Percentiles rank a stretch among this genome's conserved stretches.
These are phyloP conservation scores for Macaranga tanarius DNA, from an alignment of 441 rosid genomes.

Conservation along the genomic window DNA sequence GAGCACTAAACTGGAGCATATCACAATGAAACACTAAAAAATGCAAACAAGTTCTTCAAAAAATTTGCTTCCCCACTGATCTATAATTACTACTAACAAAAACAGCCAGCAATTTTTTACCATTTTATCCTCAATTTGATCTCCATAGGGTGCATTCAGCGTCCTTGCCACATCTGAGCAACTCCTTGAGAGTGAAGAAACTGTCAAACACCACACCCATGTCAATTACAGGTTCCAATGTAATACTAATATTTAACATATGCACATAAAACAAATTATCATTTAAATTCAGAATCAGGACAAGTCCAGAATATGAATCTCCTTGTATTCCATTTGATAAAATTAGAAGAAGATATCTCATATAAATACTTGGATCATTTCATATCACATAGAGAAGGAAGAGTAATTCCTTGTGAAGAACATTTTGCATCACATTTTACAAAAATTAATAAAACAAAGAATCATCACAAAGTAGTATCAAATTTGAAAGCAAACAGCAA, in stretches of 20 bases:
- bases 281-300: not conserved
- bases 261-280: not conserved
- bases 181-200: slow-evolving; percentile 63
- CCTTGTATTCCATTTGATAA: not conserved
- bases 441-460: not conserved
- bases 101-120: slow-evolving; percentile 32
- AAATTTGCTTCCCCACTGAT: slow-evolving; percentile 18
- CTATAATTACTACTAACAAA: slow-evolving; percentile 18
- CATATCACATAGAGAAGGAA: not conserved
- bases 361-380: not conserved
- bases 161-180: slow-evolving; percentile 61
- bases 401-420: not conserved
- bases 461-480: not conserved
- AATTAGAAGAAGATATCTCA: not conserved
- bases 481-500: not conserved
- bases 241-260: slow-evolving; percentile 1
- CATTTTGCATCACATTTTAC: not conserved
- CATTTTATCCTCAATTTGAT: slow-evolving; percentile 63
- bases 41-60: slow-evolving; percentile 17
- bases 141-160: slow-evolving; percentile 47
- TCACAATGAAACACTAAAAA: slow-evolving; percentile 23
- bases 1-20: slow-evolving; percentile 18
- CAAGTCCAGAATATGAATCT: not conserved
- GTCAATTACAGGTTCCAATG: slow-evolving; percentile 32
- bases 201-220: slow-evolving; percentile 46